Conservation (phyloP, 2,329 filamentous ascomycete species). For the Apiospora phragmitis region DNA sequence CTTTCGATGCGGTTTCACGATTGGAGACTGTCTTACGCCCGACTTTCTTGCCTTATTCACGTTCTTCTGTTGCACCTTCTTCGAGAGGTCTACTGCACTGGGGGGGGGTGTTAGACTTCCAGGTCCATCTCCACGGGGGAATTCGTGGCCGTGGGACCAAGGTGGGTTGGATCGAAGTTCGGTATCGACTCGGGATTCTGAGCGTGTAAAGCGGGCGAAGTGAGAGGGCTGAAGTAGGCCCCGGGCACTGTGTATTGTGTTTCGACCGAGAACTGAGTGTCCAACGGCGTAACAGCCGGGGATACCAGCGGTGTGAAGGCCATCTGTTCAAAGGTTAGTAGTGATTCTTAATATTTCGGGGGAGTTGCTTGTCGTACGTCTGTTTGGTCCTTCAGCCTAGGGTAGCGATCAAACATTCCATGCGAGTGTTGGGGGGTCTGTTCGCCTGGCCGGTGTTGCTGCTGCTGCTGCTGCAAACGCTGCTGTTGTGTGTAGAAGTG, state of each 20-base stretch:
- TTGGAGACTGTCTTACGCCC: slow-evolving; percentile 69
- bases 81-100: slow-evolving; percentile 49
- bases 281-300: slow-evolving; percentile 80
- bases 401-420: slow-evolving; percentile 66
- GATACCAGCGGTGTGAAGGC: slow-evolving; percentile 80
- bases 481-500: slow-evolving; percentile 57
- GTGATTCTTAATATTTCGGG: slow-evolving; percentile 12
- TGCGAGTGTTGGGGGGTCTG: slow-evolving; percentile 53
- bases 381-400: slow-evolving; percentile 68
- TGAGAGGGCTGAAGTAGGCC: slow-evolving; percentile 81
- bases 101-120: slow-evolving; percentile 43
- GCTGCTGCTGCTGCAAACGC: slow-evolving; percentile 6
- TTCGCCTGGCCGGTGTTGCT: slow-evolving; percentile 38
- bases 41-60: slow-evolving; percentile 54
- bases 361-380: slow-evolving; percentile 12
- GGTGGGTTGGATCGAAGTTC: slow-evolving; percentile 46
- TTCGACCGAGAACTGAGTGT: slow-evolving; percentile 66
- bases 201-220: slow-evolving; percentile 76
- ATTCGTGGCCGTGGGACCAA: slow-evolving; percentile 43
- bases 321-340: slow-evolving; percentile 50
- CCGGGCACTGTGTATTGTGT: slow-evolving; percentile 62
- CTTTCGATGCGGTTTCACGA: slow-evolving; percentile 65
- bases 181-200: slow-evolving; percentile 55
- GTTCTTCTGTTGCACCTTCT: slow-evolving; percentile 54
- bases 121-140: slow-evolving; percentile 61